Conservation (phyloP, 2,329 filamentous ascomycete genomes). For the Helotiales sp. region DNA sequence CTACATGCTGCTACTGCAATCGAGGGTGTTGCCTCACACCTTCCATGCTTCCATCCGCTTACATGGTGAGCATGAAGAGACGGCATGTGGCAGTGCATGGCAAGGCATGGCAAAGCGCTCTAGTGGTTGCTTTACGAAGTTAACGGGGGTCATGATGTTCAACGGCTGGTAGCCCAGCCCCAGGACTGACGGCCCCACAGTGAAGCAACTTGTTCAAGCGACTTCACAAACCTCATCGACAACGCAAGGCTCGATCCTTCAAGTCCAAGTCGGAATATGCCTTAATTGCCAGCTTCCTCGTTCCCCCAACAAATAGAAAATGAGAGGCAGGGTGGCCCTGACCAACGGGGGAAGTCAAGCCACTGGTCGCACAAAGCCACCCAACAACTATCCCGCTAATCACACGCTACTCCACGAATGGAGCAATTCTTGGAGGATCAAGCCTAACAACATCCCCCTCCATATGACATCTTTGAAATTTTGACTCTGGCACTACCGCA, state of each 20-base stretch:
- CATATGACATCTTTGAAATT: not conserved
- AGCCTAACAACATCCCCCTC: not conserved
- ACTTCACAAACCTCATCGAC: not conserved
- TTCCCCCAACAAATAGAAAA: not conserved
- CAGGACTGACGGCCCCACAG: too few relatives aligned
- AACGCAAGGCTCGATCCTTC: not conserved
- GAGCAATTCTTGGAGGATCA: not conserved
- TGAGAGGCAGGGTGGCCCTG: not conserved
- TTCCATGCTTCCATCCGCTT: not conserved
- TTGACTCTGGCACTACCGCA: not conserved
- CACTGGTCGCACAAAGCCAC: slow-evolving; percentile 7
- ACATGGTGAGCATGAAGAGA: not conserved
- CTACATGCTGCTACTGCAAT: not conserved
- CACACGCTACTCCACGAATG: not conserved
- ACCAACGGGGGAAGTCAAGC: not conserved
- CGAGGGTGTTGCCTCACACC: not conserved
- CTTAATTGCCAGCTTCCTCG: not conserved
- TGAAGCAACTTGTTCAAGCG: not conserved
- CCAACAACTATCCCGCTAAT: not conserved
- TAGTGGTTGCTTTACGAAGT: not conserved
- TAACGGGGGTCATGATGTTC: not conserved
- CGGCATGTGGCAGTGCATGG: not conserved
- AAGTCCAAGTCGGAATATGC: not conserved
- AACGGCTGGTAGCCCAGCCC: not conserved
- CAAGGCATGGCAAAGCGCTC: not conserved